A percentile compares a stretch with the other conserved stretches of the same genome.
Evolutionary conservation across 805 yeast genomes (phyloP).

Genomic region (Wickerhamomyces ciferrii): DNA sequence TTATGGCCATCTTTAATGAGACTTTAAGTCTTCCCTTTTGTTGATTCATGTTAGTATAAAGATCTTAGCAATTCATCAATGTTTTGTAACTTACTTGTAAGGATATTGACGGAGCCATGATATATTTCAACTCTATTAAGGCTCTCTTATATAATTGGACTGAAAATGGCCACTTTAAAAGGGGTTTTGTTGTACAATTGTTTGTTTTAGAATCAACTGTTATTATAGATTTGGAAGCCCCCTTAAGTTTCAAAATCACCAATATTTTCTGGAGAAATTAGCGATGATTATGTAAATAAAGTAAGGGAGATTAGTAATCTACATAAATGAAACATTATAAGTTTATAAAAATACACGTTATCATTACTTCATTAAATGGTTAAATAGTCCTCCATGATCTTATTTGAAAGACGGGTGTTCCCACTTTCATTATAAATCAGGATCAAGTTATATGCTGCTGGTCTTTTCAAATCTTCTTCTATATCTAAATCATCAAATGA

Average conservation of each 20-base stretch:
- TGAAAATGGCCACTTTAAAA: too few relatives aligned
- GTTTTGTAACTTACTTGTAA: conserved; percentile 19
- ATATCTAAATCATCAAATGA: conserved; percentile 32
- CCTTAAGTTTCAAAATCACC: background rate
- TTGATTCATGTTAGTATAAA: background rate
- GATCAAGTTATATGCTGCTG: conserved; percentile 82
- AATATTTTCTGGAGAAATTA: background rate
- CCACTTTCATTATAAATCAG: conserved; percentile 75
- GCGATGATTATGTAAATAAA: background rate
- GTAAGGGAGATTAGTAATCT: too few relatives aligned
- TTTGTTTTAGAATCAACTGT: too few relatives aligned
- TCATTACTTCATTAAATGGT: conserved; percentile 10
- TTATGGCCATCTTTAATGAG: conserved; percentile 56
- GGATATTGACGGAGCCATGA: conserved; percentile 23
- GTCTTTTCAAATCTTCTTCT: conserved; percentile 59
- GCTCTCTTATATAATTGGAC: background rate
- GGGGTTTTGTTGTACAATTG: too few relatives aligned
- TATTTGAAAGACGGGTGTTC: conserved; percentile 58
- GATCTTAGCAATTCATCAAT: background rate
- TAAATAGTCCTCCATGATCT: conserved; percentile 61
- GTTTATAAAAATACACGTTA: background rate
- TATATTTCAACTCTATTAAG: background rate
- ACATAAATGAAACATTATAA: too few relatives aligned
- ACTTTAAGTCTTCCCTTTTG: conserved; percentile 24
- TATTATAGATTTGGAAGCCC: too few relatives aligned